Evolutionary conservation across 352 stramenopile genomes (phyloP).

Genomic region (Phytophthora pini): DNA sequence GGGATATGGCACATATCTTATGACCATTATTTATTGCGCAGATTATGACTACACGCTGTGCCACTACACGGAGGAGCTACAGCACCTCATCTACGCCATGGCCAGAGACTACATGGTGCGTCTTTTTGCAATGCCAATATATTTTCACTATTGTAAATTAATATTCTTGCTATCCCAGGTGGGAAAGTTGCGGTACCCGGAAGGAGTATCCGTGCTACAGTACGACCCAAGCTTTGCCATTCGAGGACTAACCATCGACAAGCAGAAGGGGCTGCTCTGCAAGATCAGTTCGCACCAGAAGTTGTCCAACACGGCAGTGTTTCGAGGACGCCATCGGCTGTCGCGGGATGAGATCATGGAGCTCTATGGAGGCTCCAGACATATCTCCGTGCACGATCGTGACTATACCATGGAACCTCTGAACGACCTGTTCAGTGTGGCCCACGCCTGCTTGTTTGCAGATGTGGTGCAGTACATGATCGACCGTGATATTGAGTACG

Average conservation of each 20-base stretch:
- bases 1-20: background rate
- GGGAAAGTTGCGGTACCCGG: conserved; percentile 85
- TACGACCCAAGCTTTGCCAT: conserved; percentile 94
- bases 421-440: conserved; percentile 95
- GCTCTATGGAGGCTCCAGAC: conserved; percentile 89
- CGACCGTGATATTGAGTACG: conserved; percentile 90
- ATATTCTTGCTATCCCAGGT: conserved; percentile 33
- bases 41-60: conserved; percentile 96
- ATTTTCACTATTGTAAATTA: background rate
- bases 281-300: conserved; percentile 96
- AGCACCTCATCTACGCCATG: conserved; percentile 95
- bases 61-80: conserved; percentile 92
- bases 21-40: conserved; percentile 20
- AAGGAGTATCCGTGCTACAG: conserved; percentile 72
- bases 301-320: conserved; percentile 80
- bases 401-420: conserved; percentile 91
- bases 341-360: conserved; percentile 83
- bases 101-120: conserved; percentile 85
- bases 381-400: conserved; percentile 83
- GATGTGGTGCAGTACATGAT: conserved; percentile 95
- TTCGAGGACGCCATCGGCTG: conserved; percentile 87
- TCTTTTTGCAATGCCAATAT: background rate
- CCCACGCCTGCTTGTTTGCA: conserved; percentile 94
- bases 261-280: conserved; percentile 92
- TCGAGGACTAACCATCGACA: conserved; percentile 93